phyloP scores from a whole-genome alignment of 139 green algal genomes.

The Coccomyxa sp. region DNA sequence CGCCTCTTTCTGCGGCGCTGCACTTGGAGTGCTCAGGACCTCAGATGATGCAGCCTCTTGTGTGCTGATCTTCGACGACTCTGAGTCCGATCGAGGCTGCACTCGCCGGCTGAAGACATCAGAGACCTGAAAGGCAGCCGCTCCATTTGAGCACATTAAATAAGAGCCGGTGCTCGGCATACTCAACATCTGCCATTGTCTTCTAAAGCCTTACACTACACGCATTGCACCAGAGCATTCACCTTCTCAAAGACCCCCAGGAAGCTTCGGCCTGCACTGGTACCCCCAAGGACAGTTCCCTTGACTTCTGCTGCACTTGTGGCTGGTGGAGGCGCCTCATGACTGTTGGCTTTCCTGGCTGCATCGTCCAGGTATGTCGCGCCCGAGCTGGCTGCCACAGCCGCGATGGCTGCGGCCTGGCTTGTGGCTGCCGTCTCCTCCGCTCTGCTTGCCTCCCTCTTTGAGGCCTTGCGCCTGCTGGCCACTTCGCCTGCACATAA shows the following conservation, averaged over 20 bases:
- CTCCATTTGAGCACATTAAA: not conserved
- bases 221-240: not conserved
- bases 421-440: not conserved
- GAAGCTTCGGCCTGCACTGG: not conserved
- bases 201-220: not conserved
- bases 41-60: no score
- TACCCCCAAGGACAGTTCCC: no score
- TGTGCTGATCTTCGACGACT: not conserved
- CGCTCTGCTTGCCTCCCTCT: no score
- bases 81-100: not conserved
- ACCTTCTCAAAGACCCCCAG: constrained; percentile 16
- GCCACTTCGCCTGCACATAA: no score
- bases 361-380: no score
- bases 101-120: not conserved
- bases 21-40: no score
- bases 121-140: not conserved
- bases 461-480: no score
- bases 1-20: no score
- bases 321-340: not conserved
- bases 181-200: not conserved
- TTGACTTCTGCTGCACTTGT: not conserved
- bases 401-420: not conserved
- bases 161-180: no score
- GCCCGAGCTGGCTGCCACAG: not conserved
- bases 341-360: not conserved